Conservation (phyloP, 495 filamentous ascomycete species). For the Penicillium nucicola region DNA sequence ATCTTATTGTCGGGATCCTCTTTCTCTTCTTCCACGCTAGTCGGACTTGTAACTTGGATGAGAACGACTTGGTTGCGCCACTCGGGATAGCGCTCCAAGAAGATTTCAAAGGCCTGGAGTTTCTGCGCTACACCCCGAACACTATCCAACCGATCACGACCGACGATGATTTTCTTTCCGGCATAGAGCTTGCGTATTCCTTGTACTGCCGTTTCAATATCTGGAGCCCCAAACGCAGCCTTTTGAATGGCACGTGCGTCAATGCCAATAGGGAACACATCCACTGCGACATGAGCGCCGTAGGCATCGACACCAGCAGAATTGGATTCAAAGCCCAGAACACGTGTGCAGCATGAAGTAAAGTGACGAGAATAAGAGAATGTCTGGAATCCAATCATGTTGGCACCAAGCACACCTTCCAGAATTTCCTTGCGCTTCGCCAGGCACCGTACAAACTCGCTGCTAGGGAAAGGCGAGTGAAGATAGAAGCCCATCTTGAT, state of each 20-base stretch:
- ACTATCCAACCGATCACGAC: constrained; percentile 86
- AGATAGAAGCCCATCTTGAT: constrained; percentile 90
- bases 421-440: constrained; percentile 83
- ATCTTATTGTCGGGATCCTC: constrained; percentile 68
- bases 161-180: constrained; percentile 88
- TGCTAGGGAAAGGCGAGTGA: constrained; percentile 90
- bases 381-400: constrained; percentile 90
- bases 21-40: constrained; percentile 67
- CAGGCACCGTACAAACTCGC: constrained; percentile 85
- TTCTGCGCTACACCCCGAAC: constrained; percentile 90
- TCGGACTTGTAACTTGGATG: constrained; percentile 91
- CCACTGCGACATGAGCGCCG: constrained; percentile 80
- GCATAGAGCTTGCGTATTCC: constrained; percentile 68
- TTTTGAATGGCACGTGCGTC: constrained; percentile 69
- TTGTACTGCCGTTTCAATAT: constrained; percentile 62
- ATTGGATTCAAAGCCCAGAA: constrained; percentile 79
- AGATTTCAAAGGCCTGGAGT: constrained; percentile 85
- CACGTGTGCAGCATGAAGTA: constrained; percentile 82
- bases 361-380: constrained; percentile 92
- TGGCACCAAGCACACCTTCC: constrained; percentile 81
- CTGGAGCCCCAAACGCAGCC: constrained; percentile 63
- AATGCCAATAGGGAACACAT: constrained; percentile 89
- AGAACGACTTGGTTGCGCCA: constrained; percentile 91
- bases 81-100: constrained; percentile 81
- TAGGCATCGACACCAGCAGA: constrained; percentile 82